A percentile compares a stretch with the other conserved stretches of the same genome.
phyloP scores from a whole-genome alignment of 2,329 filamentous ascomycete genomes.

The Beauveria sp. region DNA sequence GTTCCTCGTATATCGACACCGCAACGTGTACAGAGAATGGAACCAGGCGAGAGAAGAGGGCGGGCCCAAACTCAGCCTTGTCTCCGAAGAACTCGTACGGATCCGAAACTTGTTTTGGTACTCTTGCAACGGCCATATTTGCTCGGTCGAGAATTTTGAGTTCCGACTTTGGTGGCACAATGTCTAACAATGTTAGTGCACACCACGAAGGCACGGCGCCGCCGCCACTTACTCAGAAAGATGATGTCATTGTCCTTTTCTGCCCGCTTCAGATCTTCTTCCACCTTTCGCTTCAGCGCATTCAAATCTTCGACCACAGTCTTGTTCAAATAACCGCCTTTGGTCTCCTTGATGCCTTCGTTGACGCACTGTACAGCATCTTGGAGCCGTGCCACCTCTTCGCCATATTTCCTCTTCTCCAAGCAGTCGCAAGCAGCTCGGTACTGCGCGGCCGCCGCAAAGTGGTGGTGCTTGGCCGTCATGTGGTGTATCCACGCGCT shows the following conservation, averaged over 20 bases:
- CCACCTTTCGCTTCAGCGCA: slow-evolving; percentile 71
- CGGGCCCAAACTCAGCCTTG: slow-evolving; percentile 70
- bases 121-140: slow-evolving; percentile 74
- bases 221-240: slow-evolving; percentile 59
- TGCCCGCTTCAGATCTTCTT: slow-evolving; percentile 82
- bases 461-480: slow-evolving; percentile 94
- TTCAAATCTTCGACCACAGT: slow-evolving; percentile 75
- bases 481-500: slow-evolving; percentile 97
- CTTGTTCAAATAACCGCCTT: slow-evolving; percentile 67
- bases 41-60: slow-evolving; percentile 83
- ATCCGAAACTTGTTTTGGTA: slow-evolving; percentile 75
- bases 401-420: slow-evolving; percentile 90
- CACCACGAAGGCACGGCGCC: no score
- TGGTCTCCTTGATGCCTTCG: slow-evolving; percentile 77
- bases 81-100: slow-evolving; percentile 76
- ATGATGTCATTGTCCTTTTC: slow-evolving; percentile 97
- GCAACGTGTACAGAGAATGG: slow-evolving; percentile 94
- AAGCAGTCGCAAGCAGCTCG: slow-evolving; percentile 83
- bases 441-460: slow-evolving; percentile 91
- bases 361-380: slow-evolving; percentile 78
- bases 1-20: slow-evolving; percentile 89
- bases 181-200: slow-evolving; percentile 41
- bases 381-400: slow-evolving; percentile 80
- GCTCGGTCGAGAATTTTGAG: slow-evolving; percentile 79
- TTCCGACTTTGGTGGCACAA: slow-evolving; percentile 82